A percentile compares a stretch with the other conserved stretches of the same genome.
phyloP scores from a whole-genome alignment of 2,329 filamentous ascomycete genomes.

The Phyllosticta capitalensis region DNA sequence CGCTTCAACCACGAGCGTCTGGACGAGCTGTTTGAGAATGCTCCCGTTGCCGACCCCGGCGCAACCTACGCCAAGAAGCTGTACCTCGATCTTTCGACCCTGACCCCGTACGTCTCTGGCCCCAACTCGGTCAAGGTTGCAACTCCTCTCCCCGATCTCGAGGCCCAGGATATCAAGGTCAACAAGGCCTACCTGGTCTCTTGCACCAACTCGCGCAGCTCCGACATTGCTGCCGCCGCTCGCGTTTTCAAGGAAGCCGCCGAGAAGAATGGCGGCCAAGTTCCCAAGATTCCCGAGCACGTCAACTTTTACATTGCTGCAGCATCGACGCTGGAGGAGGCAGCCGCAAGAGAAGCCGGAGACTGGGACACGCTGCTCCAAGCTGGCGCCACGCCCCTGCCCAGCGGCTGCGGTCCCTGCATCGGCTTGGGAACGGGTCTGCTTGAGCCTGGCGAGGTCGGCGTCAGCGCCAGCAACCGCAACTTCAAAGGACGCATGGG shows the following conservation, averaged over 20 bases:
- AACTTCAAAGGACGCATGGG: slow-evolving; percentile 94
- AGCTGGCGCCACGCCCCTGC: slow-evolving; percentile 64
- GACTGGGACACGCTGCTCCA: slow-evolving; percentile 78
- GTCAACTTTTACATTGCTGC: slow-evolving; percentile 87
- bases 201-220: slow-evolving; percentile 78
- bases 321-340: slow-evolving; percentile 69
- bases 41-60: slow-evolving; percentile 60
- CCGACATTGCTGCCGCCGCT: slow-evolving; percentile 73
- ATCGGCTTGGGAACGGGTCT: slow-evolving; percentile 77
- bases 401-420: slow-evolving; percentile 71
- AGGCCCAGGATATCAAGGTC: slow-evolving; percentile 62
- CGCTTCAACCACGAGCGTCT: slow-evolving; percentile 65
- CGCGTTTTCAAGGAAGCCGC: slow-evolving; percentile 75
- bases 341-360: slow-evolving; percentile 65
- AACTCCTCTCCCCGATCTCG: slow-evolving; percentile 66
- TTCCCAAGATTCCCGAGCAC: slow-evolving; percentile 61
- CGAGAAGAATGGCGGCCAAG: slow-evolving; percentile 45
- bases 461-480: slow-evolving; percentile 73
- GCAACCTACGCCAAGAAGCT: slow-evolving; percentile 77
- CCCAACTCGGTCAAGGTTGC: slow-evolving; percentile 87
- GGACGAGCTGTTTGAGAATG: slow-evolving; percentile 61
- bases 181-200: slow-evolving; percentile 82
- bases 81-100: slow-evolving; percentile 70
- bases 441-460: slow-evolving; percentile 75
- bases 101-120: slow-evolving; percentile 75